These are phyloP conservation scores for Ceratocystis alfenasii DNA, from an alignment of 2,329 filamentous ascomycete genomes.

Conservation along the genomic window DNA sequence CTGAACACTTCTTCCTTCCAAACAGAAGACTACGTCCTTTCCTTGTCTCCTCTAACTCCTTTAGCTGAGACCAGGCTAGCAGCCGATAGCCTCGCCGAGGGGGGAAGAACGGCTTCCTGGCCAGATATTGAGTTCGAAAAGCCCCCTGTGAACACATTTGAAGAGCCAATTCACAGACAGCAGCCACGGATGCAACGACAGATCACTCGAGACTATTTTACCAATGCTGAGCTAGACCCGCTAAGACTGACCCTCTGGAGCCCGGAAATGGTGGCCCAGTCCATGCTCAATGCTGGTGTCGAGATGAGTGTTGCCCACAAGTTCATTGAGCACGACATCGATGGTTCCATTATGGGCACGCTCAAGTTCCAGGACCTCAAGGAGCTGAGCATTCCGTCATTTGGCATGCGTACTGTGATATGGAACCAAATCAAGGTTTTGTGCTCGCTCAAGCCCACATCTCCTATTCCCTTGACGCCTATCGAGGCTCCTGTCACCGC, in stretches of 20 bases:
- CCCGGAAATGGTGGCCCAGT: constrained; percentile 66
- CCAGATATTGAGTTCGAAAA: constrained; percentile 19
- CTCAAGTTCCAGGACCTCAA: constrained; percentile 80
- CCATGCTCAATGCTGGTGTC: constrained; percentile 75
- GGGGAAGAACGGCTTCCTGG: constrained; percentile 29
- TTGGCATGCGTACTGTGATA: constrained; percentile 65
- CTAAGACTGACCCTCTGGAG: constrained; percentile 54
- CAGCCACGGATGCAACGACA: background rate
- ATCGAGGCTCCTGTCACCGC: constrained; percentile 47
- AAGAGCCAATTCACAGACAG: constrained; percentile 1
- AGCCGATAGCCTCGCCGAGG: background rate
- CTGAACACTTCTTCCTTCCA: constrained; percentile 46
- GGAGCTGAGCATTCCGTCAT: constrained; percentile 69
- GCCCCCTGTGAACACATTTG: background rate
- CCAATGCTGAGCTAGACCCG: constrained; percentile 45
- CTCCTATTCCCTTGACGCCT: constrained; percentile 44
- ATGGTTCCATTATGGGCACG: constrained; percentile 74
- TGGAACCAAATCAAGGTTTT: constrained; percentile 70
- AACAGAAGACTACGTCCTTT: constrained; percentile 44
- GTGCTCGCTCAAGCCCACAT: constrained; percentile 42
- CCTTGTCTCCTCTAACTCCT: constrained; percentile 62
- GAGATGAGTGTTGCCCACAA: constrained; percentile 66
- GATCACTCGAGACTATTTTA: constrained; percentile 37
- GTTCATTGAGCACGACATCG: constrained; percentile 87
- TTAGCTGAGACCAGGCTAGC: constrained; percentile 7